These are phyloP conservation scores for Phoenix roebelenii DNA, from an alignment of 176 grass and related monocot genomes.

Conservation along the genomic window DNA sequence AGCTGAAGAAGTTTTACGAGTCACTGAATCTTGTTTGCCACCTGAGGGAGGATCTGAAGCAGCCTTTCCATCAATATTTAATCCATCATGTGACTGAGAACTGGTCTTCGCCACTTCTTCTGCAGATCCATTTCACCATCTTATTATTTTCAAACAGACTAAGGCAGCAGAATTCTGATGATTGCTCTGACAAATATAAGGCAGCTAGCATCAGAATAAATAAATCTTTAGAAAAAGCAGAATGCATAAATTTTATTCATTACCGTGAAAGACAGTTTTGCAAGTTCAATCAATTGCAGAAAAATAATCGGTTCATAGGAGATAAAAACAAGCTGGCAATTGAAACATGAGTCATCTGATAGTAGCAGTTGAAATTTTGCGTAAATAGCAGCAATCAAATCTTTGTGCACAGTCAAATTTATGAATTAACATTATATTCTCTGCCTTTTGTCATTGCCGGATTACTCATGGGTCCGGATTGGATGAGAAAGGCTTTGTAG, in stretches of 20 bases:
- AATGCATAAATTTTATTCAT: neutral
- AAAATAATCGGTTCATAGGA: too few relatives aligned
- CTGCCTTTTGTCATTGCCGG: too few relatives aligned
- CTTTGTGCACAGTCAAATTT: too few relatives aligned
- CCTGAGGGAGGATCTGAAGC: slow-evolving; percentile 6
- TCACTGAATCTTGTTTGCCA: slow-evolving; percentile 6
- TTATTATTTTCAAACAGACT: neutral
- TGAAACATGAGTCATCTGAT: too few relatives aligned
- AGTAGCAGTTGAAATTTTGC: too few relatives aligned
- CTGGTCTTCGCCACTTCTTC: slow-evolving; percentile 14
- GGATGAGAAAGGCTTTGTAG: too few relatives aligned
- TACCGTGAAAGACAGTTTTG: neutral
- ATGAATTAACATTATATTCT: too few relatives aligned
- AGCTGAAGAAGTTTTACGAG: slow-evolving; percentile 24
- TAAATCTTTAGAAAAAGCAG: neutral
- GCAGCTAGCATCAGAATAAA: neutral
- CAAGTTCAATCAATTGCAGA: too few relatives aligned
- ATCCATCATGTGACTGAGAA: slow-evolving; percentile 19
- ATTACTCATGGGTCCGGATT: too few relatives aligned
- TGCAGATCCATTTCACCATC: slow-evolving; percentile 18
- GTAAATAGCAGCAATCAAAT: too few relatives aligned
- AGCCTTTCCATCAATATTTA: slow-evolving; percentile 19
- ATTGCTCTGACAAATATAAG: neutral
- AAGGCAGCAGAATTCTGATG: neutral
- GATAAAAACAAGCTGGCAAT: too few relatives aligned